Percentiles rank a stretch among this genome's conserved stretches.
Evolutionary conservation across 208 protist species (phyloP).

Genomic region (Trichomonas vaginalis): DNA sequence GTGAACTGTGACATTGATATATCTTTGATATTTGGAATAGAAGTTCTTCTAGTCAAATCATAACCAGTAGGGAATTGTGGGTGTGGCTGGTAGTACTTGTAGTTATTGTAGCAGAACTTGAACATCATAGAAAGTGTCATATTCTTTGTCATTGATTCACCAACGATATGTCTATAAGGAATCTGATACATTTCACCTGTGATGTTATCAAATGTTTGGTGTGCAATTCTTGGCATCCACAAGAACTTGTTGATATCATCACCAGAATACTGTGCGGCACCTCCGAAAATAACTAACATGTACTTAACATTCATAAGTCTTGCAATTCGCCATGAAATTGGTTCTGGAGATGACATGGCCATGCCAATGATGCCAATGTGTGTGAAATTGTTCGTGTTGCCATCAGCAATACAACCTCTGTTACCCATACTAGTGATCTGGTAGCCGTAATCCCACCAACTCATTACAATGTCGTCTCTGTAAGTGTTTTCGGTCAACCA

Average conservation of each 20-base stretch:
- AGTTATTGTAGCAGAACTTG: conserved; percentile 13
- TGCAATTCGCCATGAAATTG: conserved; percentile 55
- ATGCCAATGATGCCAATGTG: conserved; percentile 85
- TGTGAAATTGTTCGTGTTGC: conserved; percentile 96
- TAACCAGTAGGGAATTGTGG: neutral
- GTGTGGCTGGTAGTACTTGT: neutral
- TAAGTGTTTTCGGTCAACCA: conserved; percentile 81
- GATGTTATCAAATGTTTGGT: conserved; percentile 28
- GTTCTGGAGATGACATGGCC: conserved; percentile 58
- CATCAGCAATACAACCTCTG: conserved; percentile 73
- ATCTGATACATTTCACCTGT: neutral
- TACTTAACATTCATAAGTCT: conserved; percentile 81
- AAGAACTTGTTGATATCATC: conserved; percentile 89
- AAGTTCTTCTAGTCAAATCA: neutral
- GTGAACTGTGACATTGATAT: conserved; percentile 42
- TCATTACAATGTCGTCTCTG: conserved; percentile 42
- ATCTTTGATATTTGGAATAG: neutral
- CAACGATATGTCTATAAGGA: neutral
- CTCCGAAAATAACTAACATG: conserved; percentile 78
- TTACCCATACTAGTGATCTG: conserved; percentile 85
- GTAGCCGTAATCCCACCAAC: conserved; percentile 97
- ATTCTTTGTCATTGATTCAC: neutral
- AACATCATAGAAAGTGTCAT: conserved; percentile 16
- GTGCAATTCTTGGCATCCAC: conserved; percentile 70
- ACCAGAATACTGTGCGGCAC: conserved; percentile 57